Evolutionary conservation across 495 filamentous ascomycete genomes (phyloP).

Genomic region (Aspergillus ellipticus): DNA sequence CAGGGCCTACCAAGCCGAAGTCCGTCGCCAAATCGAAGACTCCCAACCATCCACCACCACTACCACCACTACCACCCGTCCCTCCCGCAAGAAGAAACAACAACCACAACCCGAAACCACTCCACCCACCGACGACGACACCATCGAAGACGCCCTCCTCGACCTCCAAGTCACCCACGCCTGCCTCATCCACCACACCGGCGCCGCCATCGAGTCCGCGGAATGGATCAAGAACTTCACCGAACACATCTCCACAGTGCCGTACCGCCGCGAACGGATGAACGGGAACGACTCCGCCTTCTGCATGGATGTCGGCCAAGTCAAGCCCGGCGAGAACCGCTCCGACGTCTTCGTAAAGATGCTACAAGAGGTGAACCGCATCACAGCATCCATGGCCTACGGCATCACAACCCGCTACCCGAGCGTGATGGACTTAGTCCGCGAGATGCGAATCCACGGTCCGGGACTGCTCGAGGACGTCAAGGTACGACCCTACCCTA

Average conservation of each 20-base stretch:
- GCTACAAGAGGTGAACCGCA: slow-evolving; percentile 71
- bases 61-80: slow-evolving; percentile 14
- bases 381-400: slow-evolving; percentile 71
- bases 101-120: slow-evolving; percentile 36
- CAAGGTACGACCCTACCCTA: slow-evolving; percentile 29
- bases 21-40: slow-evolving; percentile 52
- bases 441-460: slow-evolving; percentile 57
- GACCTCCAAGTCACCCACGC: slow-evolving; percentile 65
- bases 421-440: slow-evolving; percentile 52
- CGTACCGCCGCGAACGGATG: slow-evolving; percentile 57
- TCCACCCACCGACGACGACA: slow-evolving; percentile 63
- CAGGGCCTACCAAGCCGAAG: slow-evolving; percentile 61
- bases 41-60: slow-evolving; percentile 10
- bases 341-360: slow-evolving; percentile 71
- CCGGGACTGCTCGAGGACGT: slow-evolving; percentile 59
- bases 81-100: slow-evolving; percentile 20
- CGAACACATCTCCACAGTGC: slow-evolving; percentile 73
- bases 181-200: slow-evolving; percentile 72
- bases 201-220: slow-evolving; percentile 57
- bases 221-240: slow-evolving; percentile 79
- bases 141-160: slow-evolving; percentile 70
- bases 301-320: slow-evolving; percentile 81
- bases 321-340: slow-evolving; percentile 65
- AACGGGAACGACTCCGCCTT: slow-evolving; percentile 57
- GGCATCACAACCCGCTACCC: slow-evolving; percentile 63